These are phyloP conservation scores for Triticum urartu DNA, from an alignment of 176 grass and related monocot genomes.

Conservation along the genomic window DNA sequence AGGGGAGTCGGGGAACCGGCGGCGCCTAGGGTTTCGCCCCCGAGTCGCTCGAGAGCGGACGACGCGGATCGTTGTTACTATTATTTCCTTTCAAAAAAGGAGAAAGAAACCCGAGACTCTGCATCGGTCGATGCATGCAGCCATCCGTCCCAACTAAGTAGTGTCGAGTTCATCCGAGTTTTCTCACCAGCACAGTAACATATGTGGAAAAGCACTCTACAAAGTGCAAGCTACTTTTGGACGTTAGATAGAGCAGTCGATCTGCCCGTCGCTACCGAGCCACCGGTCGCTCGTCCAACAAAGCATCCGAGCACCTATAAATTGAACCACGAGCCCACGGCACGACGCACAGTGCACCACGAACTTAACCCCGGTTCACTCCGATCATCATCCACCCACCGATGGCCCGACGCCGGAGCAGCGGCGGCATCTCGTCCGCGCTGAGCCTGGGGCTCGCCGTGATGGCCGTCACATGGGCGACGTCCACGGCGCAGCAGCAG, in stretches of 20 bases:
- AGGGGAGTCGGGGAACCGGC: too few species aligned
- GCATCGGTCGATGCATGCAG: too few species aligned
- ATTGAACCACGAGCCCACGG: neutral
- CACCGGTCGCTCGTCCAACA: neutral
- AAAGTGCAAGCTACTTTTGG: neutral
- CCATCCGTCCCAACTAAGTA: too few species aligned
- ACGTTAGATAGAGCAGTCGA: constrained; percentile 25
- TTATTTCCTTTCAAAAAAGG: too few species aligned
- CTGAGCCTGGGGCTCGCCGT: constrained; percentile 29
- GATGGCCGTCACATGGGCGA: neutral
- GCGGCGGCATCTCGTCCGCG: neutral
- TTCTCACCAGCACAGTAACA: neutral
- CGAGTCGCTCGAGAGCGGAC: too few species aligned
- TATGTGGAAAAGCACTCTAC: neutral
- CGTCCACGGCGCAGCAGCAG: constrained; percentile 42
- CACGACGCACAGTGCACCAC: neutral
- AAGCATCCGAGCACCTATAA: neutral
- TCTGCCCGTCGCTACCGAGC: constrained; percentile 7
- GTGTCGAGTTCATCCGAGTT: neutral
- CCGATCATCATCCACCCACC: neutral
- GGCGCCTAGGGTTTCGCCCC: too few species aligned
- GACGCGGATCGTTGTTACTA: too few species aligned
- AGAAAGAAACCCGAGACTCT: too few species aligned
- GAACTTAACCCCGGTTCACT: neutral
- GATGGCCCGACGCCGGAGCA: neutral